Percentiles rank a stretch among this genome's conserved stretches.
Evolutionary conservation across 2,329 filamentous ascomycete species (phyloP).

Genomic region (Pseudogymnoascus sp.): DNA sequence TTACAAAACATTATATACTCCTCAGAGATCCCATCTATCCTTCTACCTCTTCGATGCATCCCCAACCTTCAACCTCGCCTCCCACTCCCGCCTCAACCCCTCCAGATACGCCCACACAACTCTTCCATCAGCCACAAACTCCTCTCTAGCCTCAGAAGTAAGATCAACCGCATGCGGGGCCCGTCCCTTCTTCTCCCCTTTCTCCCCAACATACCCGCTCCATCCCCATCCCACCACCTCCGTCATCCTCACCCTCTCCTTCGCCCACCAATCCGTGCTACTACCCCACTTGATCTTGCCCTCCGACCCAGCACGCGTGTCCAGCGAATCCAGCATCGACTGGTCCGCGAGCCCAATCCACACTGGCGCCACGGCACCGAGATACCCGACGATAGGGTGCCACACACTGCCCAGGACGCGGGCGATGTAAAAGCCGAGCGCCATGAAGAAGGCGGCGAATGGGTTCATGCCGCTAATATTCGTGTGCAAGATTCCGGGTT

Average conservation of each 20-base stretch:
- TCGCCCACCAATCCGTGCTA: slow-evolving; percentile 50
- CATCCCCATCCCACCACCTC: slow-evolving; percentile 85
- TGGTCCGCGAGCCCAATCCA: slow-evolving; percentile 69
- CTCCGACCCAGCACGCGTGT: slow-evolving; percentile 39
- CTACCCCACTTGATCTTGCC: slow-evolving; percentile 71
- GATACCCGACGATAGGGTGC: slow-evolving; percentile 72
- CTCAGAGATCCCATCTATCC: background rate
- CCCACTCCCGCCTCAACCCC: slow-evolving; percentile 59
- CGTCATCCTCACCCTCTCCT: slow-evolving; percentile 60
- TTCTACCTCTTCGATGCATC: slow-evolving; percentile 14
- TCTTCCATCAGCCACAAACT: slow-evolving; percentile 55
- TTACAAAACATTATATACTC: background rate
- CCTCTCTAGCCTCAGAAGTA: slow-evolving; percentile 49
- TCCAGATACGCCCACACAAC: slow-evolving; percentile 66
- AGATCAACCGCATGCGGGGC: slow-evolving; percentile 49
- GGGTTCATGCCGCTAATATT: slow-evolving; percentile 67
- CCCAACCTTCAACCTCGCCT: slow-evolving; percentile 31
- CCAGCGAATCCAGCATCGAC: slow-evolving; percentile 49
- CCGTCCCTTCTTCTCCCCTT: slow-evolving; percentile 48
- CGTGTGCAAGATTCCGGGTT: slow-evolving; percentile 82
- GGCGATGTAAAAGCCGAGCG: slow-evolving; percentile 57
- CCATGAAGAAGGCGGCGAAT: slow-evolving; percentile 63
- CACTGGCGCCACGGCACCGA: slow-evolving; percentile 64
- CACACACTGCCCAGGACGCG: slow-evolving; percentile 79
- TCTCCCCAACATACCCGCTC: slow-evolving; percentile 46